Base-by-base conservation (phyloP, 176 grass and related monocot species). In the Ensete ventricosum region DNA sequence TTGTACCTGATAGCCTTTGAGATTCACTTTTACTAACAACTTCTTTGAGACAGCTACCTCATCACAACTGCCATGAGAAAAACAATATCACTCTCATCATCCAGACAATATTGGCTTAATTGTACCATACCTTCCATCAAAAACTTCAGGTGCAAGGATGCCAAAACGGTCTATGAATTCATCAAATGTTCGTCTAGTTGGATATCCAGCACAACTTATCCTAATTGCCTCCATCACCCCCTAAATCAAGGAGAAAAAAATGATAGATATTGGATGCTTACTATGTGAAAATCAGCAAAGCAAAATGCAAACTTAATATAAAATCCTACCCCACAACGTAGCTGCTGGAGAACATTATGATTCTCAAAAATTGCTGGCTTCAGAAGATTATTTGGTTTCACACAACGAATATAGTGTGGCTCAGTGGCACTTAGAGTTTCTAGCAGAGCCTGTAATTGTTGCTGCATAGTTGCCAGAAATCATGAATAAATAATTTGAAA, bases 151-250 rank as follows among this genome's bases (percentile, higher is more conserved):
- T 6, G 94, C 88, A 79, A 98, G 94, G 78, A 98, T 86, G 82
- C 88, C 90, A 78, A 98, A 98, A 72, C 94, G 94, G 66, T 98
- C 90, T 62, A 98, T 82, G 75, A 98, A 98, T 73, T 93, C 90
- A 54, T 81, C 87, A 65, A 98, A 98, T 65, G 88, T 83, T 80
- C 94, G 93, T 74, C 94, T 90, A 58, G 94, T 98, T 77, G 94
- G 94, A 98, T 87, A 98, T 22, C 94, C 94, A 71, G 94, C 94
- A 80, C 86, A 89, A 69, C 94, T 98, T 81, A 98, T 98, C 76
- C 94, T 89, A 84, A 98, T 98, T 54, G 94, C 94, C 81, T 98
- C 94, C 94, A 98, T 85, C 67, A 98, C 94, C 74, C 94, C 94
- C 94, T 98, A 83, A 87, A 76, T 59, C 22, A 72, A 76, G 24